phyloP scores from a whole-genome alignment of 2,329 filamentous ascomycete species.

The Colletotrichum horii region DNA sequence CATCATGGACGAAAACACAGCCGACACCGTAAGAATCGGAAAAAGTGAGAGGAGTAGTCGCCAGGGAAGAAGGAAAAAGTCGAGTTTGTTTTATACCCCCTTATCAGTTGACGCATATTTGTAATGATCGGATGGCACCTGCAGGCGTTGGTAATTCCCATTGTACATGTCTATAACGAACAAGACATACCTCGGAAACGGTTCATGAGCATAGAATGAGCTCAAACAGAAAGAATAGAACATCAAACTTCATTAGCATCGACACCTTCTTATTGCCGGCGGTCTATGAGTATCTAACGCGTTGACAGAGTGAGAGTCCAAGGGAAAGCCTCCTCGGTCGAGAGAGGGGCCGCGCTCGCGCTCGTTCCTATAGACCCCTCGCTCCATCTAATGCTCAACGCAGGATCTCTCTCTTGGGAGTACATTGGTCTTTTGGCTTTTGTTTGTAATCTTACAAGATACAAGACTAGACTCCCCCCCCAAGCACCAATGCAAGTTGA shows the following conservation, averaged over 20 bases:
- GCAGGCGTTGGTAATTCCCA: not conserved
- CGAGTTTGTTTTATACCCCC: not conserved
- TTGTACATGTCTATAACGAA: not conserved
- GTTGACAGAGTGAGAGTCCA: not conserved
- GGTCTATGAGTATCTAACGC: conserved; percentile 22
- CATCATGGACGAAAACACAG: not conserved
- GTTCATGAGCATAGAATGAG: not conserved
- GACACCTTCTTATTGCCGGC: conserved; percentile 18
- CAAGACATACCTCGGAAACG: not conserved
- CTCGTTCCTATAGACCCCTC: not conserved
- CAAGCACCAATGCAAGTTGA: conserved; percentile 21
- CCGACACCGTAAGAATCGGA: not conserved
- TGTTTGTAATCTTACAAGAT: conserved; percentile 22
- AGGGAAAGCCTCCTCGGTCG: not conserved
- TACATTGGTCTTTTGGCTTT: conserved; percentile 20
- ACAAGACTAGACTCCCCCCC: conserved; percentile 18
- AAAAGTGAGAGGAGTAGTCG: not conserved
- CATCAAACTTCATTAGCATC: conserved; percentile 17
- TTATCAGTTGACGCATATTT: not conserved
- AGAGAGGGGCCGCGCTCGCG: not conserved
- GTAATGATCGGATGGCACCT: not conserved
- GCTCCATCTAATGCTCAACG: conserved; percentile 14
- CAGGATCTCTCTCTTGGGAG: conserved; percentile 20
- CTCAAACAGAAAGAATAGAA: not conserved
- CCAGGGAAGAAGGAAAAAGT: not conserved